Percentiles rank a stretch among this genome's conserved stretches.
These are phyloP conservation scores for Paracoccidioides brasiliensis DNA, from an alignment of 2,329 filamentous ascomycete genomes.

Conservation along the genomic window DNA sequence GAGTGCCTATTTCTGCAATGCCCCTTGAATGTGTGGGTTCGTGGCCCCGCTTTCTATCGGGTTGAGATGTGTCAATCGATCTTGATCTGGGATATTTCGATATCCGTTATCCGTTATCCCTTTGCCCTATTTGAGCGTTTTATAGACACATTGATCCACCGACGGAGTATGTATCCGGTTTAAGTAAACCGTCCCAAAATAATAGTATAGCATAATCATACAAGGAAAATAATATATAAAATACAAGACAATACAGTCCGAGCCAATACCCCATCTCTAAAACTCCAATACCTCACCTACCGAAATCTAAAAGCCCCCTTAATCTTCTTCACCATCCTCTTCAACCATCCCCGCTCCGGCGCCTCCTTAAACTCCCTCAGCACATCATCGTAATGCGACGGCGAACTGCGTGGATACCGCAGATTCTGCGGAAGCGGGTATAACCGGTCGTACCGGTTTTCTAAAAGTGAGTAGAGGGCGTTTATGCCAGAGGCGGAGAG, in stretches of 20 bases:
- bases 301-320: constrained; percentile 36
- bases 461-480: constrained; percentile 47
- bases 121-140: not conserved
- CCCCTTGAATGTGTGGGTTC: not conserved
- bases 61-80: not conserved
- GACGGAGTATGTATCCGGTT: too few species aligned
- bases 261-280: too few species aligned
- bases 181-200: too few species aligned
- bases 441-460: constrained; percentile 42
- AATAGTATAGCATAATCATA: too few species aligned
- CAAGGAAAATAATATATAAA: not conserved
- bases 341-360: constrained; percentile 36
- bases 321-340: constrained; percentile 33
- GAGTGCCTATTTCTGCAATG: not conserved
- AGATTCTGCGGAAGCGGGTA: constrained; percentile 37
- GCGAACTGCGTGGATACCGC: constrained; percentile 38
- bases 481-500: constrained; percentile 32
- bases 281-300: constrained; percentile 12
- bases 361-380: constrained; percentile 41
- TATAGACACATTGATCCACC: too few species aligned
- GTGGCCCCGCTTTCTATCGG: not conserved
- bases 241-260: too few species aligned
- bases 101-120: not conserved
- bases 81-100: not conserved
- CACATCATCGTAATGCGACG: constrained; percentile 41